phyloP scores from a whole-genome alignment of 352 stramenopile genomes.

The Pythium phragmiticola region DNA sequence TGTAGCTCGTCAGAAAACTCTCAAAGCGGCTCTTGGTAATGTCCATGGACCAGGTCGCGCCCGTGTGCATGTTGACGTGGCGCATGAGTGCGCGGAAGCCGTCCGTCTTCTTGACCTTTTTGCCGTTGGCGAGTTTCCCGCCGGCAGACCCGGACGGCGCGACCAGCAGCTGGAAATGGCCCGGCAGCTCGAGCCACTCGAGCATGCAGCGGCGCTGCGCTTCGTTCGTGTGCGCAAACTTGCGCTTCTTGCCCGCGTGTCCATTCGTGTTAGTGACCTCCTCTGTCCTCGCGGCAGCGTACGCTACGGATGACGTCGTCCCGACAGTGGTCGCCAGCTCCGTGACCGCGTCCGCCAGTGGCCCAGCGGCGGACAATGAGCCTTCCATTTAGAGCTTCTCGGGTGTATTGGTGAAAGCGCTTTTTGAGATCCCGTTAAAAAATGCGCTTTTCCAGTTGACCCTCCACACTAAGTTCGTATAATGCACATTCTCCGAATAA shows the following conservation, averaged over 20 bases:
- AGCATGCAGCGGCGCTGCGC: constrained; percentile 47
- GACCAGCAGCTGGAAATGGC: constrained; percentile 49
- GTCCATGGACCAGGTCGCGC: constrained; percentile 44
- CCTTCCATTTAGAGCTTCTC: background rate
- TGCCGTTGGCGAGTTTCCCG: constrained; percentile 18
- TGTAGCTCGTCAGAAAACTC: constrained; percentile 49
- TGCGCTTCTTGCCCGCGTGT: constrained; percentile 31
- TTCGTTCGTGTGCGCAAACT: constrained; percentile 51
- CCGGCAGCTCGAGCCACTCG: constrained; percentile 51
- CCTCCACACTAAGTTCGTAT: background rate
- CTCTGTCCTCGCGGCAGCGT: background rate
- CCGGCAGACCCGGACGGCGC: constrained; percentile 3
- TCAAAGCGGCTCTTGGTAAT: constrained; percentile 55
- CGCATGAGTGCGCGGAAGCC: constrained; percentile 49
- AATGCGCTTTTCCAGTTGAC: constrained; percentile 7
- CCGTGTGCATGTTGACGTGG: constrained; percentile 43
- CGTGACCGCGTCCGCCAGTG: background rate
- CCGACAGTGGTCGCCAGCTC: background rate
- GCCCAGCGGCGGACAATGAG: background rate
- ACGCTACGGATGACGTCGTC: background rate
- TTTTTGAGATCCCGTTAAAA: background rate
- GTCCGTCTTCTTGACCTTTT: constrained; percentile 48
- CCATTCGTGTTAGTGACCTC: background rate
- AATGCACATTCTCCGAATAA: background rate
- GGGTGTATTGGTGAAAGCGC: constrained; percentile 1